Conservation (phyloP, 495 filamentous ascomycete genomes). For the Penicilliopsis zonata region DNA sequence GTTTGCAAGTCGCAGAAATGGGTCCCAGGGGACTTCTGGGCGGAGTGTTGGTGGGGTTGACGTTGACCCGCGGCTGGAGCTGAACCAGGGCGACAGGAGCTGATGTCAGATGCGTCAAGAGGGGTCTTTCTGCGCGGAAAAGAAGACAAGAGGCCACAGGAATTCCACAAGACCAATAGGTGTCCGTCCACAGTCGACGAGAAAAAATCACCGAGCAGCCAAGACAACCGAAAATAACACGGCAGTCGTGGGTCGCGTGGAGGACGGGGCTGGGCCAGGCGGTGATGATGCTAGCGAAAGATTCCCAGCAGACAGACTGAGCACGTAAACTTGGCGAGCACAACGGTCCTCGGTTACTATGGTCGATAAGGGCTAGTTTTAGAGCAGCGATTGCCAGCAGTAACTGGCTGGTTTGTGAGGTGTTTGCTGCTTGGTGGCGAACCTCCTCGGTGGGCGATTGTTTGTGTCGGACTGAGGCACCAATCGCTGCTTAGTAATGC, state of each 20-base stretch:
- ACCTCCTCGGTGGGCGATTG: too few relatives aligned
- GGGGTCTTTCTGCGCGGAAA: neutral
- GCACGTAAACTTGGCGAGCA: too few relatives aligned
- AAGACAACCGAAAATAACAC: neutral
- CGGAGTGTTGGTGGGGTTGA: neutral
- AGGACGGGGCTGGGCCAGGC: conserved; percentile 1
- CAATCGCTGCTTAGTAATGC: too few relatives aligned
- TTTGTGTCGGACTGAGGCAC: too few relatives aligned
- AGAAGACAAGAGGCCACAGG: neutral
- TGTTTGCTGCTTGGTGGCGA: too few relatives aligned
- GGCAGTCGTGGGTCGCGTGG: neutral
- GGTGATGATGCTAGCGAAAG: too few relatives aligned
- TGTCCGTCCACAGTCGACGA: neutral
- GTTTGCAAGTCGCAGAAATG: neutral
- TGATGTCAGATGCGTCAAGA: neutral
- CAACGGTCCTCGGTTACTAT: too few relatives aligned
- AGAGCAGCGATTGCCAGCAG: too few relatives aligned
- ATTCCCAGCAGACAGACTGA: too few relatives aligned
- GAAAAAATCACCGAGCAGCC: neutral
- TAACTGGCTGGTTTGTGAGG: too few relatives aligned
- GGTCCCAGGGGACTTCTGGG: neutral
- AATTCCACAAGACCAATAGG: neutral
- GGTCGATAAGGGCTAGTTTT: too few relatives aligned
- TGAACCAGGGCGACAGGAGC: neutral
- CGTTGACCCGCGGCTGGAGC: conserved; percentile 1